Base-by-base conservation (phyloP, 176 grass and related monocot genomes). In the Otatea glauca region DNA sequence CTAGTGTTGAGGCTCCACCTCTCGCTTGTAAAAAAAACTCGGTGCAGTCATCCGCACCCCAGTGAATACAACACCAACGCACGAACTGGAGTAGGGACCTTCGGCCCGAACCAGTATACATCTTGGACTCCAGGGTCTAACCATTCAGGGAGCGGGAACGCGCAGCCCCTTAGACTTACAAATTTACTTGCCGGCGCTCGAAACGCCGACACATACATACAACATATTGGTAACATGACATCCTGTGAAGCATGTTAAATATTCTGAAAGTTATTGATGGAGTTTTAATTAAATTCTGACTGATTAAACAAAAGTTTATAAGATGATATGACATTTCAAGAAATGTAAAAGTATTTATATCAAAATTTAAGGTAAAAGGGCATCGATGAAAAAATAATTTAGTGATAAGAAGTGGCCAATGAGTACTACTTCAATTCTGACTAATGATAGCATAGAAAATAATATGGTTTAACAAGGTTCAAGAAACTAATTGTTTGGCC, bases 401-500 rank as follows among this genome's bases (percentile, higher is more conserved):
- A 51, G 23, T 49, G 47, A 43, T 79, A 21, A 20, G 7, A 80
- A 68, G 4, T 32, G 15, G 12, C 13, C 21, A 50, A 70, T 6
- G 23, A 18, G 70, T 75, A 62, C 10, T 14, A 59, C n/a, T 74
- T 66, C 16, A 71, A 39, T 72, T 68, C 37, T 86, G n/a, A 83
- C 34, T 6, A 69, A 84, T 16, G 64, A 67, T 41, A 89, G 85
- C 67, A 71, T 41, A 72, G n/a, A 83, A 80, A 60, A 58, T 17
- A 82, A 82, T 24, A 85, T 49, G 44, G 51, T 21, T 51, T 24
- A 77, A 32, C 72, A 65, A 72, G 81, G 79, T 20, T 85, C 21
- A 86, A 45, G 80, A 51, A 63, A 90, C 88, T 86, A 83, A 98
- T 92, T 61, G 96, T 98, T 87, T 93, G 87, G 50, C 83, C 83